phyloP scores from a whole-genome alignment of 495 filamentous ascomycete species.

The Penicillium chermesinum region DNA sequence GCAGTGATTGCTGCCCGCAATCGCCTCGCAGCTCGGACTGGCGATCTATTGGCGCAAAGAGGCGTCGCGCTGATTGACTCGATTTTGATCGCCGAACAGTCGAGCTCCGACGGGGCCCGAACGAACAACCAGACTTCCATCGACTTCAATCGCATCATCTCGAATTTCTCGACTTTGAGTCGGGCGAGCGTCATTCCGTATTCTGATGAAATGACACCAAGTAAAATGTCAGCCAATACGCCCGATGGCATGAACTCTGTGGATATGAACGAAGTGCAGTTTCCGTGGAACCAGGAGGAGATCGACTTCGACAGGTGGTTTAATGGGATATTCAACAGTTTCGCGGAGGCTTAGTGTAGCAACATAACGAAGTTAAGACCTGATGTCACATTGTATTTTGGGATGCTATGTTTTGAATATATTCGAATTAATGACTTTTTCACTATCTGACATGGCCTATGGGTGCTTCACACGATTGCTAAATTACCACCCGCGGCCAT shows the following conservation, averaged over 20 bases:
- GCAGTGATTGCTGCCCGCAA: conserved; percentile 22
- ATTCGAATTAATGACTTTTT: no score
- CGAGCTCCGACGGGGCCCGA: conserved; percentile 1
- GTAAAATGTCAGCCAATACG: conserved; percentile 10
- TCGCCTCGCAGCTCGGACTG: conserved; percentile 18
- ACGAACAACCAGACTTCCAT: conserved; percentile 7
- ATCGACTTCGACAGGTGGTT: conserved; percentile 30
- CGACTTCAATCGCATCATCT: conserved; percentile 23
- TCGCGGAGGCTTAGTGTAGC: conserved; percentile 12
- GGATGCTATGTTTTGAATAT: no score
- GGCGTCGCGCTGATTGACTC: conserved; percentile 30
- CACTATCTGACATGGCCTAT: no score
- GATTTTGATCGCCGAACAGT: conserved; percentile 21
- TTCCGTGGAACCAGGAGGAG: conserved; percentile 22
- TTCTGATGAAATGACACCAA: conserved; percentile 14
- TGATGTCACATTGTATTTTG: neutral
- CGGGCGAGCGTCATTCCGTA: conserved; percentile 11
- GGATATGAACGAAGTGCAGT: conserved; percentile 19
- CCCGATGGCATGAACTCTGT: conserved; percentile 11
- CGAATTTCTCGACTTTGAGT: conserved; percentile 24
- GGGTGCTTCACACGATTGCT: no score
- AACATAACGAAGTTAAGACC: neutral
- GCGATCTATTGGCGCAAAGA: conserved; percentile 26
- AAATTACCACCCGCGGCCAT: conserved; percentile 1
- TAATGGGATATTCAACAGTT: conserved; percentile 23